A percentile compares a stretch with the other conserved stretches of the same genome.
phyloP scores from a whole-genome alignment of 148 eudicot species.

The Amaranthus cruentus region DNA sequence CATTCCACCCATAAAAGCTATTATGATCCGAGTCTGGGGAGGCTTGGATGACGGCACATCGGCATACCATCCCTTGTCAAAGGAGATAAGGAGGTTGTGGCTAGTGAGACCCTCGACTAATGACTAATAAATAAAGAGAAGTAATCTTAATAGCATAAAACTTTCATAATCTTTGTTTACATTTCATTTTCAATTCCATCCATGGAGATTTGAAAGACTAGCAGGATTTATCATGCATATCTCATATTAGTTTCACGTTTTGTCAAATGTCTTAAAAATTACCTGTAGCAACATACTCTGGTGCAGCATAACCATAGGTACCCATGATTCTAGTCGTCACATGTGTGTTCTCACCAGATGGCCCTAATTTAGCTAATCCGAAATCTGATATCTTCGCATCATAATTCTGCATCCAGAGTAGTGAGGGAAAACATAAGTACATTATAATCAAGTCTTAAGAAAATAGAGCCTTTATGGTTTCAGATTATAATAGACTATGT shows the following conservation, averaged over 20 bases:
- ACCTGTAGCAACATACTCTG: constrained; percentile 67
- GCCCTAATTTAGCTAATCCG: constrained; percentile 62
- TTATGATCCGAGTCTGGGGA: not conserved
- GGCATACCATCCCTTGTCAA: not conserved
- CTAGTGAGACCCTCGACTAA: not conserved
- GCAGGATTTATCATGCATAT: too few relatives aligned
- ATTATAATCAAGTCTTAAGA: not conserved
- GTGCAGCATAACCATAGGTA: constrained; percentile 61
- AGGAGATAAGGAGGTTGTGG: not conserved
- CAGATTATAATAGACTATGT: not conserved
- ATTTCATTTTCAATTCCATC: not conserved
- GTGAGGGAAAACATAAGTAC: not conserved
- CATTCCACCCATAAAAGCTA: not conserved
- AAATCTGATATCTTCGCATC: constrained; percentile 61
- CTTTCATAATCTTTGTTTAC: too few relatives aligned
- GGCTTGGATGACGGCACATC: not conserved
- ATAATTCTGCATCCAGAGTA: constrained; percentile 30
- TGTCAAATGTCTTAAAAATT: not conserved
- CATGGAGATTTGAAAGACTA: too few relatives aligned
- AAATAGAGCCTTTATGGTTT: not conserved
- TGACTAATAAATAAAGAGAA: not conserved
- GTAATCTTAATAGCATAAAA: too few relatives aligned
- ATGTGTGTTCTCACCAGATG: constrained; percentile 48
- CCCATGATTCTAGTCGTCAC: constrained; percentile 65
- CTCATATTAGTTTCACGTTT: too few relatives aligned